Evolutionary conservation across 2,329 filamentous ascomycete genomes (phyloP), one percentile per base, ranked within the genome.

Genomic region (Neofusicoccum ribis): DNA sequence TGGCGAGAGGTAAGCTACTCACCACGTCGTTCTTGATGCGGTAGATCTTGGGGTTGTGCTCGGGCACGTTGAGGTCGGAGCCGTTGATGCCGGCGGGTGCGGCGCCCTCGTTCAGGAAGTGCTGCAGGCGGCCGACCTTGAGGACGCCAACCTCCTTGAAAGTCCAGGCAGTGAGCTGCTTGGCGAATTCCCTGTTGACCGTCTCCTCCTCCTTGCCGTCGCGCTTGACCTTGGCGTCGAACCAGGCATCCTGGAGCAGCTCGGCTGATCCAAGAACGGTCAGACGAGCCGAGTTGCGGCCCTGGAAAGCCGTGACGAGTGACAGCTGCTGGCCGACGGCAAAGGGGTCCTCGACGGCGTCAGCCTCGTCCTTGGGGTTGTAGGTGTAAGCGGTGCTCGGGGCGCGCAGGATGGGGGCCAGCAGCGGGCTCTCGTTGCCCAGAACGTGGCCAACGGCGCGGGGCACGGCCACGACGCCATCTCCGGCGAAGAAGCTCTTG

Each of bases 11-110:
- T 11, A 49, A 20, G n/a, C n/a, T 56, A 91, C 92, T 76, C 86
- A 97, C 93, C 72, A 97, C 93, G 75, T 97, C 90, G 80, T 92
- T 97, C 86, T 98, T 99, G 77, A 99, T 89, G 69, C 95, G 88
- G 82, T 99, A 99, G 70, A 98, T 93, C 64, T 82, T 86, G 9
- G 94, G 93, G 82, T 97, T 97, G 68, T 86, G 68, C 75, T 82
- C 77, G 68, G 79, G 72, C 66, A 85, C 69, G 69, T 76, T 69
- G 14, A 72, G 17, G 46, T 70, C 64, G 44, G 76, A 78, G 20
- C 71, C 72, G 70, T 72, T 73, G 66, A 74, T 66, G 51, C 68
- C 68, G 70, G 78, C 78, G 70, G 80, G 79, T 20, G 46, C 46
- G 3, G 54, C 47, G 66, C 80, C 83, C 70, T 85, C 86, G 68